phyloP scores from a whole-genome alignment of 1,284 basidiomycete species.

The Pascua guehoae region DNA sequence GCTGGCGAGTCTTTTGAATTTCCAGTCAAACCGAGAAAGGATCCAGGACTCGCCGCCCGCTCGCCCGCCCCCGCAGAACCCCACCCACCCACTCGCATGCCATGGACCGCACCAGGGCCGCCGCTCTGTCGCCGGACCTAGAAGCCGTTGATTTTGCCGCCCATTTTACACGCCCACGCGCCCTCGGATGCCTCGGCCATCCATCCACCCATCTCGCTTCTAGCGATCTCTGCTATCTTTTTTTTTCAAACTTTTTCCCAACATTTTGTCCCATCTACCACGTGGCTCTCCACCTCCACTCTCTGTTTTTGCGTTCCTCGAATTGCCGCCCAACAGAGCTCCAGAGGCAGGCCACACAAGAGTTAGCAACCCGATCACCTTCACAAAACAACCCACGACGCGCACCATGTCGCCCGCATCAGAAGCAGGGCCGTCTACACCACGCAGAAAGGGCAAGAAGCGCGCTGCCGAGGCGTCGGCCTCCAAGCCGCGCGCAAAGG shows the following conservation, averaged over 20 bases:
- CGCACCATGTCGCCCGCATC: constrained; percentile 6
- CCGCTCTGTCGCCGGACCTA: neutral
- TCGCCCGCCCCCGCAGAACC: neutral
- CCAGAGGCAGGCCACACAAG: no score
- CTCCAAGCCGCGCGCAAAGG: constrained; percentile 1
- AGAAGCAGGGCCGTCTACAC: constrained; percentile 13
- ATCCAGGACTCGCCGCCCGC: neutral
- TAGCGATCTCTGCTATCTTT: no score
- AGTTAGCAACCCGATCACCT: neutral
- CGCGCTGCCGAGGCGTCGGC: constrained; percentile 5
- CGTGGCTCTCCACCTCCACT: no score
- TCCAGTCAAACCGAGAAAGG: neutral
- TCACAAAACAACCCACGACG: neutral
- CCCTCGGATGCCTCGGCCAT: no score
- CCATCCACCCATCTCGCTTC: no score
- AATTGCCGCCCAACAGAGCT: no score
- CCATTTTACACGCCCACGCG: no score
- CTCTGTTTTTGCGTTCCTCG: no score
- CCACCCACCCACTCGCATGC: neutral
- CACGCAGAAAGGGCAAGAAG: constrained; percentile 6
- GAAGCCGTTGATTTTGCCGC: no score
- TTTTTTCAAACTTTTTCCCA: no score
- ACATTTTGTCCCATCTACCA: no score
- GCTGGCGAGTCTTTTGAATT: constrained; percentile 1
- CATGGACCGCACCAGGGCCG: no score